A percentile compares a stretch with the other conserved stretches of the same genome.
phyloP scores from a whole-genome alignment of 371 early-diverging fungal genomes.

The Lichtheimia corymbifera region DNA sequence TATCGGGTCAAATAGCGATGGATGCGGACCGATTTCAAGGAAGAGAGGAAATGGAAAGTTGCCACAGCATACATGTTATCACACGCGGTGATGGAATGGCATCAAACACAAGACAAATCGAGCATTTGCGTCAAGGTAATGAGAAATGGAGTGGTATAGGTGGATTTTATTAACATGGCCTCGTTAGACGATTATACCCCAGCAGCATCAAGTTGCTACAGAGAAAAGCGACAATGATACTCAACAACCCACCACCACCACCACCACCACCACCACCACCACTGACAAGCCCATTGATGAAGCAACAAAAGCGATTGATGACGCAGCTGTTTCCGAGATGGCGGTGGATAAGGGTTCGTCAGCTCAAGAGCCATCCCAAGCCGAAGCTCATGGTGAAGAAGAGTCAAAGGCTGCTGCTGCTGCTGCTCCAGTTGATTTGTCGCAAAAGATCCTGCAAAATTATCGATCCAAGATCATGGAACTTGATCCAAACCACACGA shows the following conservation, averaged over 20 bases:
- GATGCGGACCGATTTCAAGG: conserved; percentile 84
- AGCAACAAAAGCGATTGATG: background rate
- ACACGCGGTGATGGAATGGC: conserved; percentile 83
- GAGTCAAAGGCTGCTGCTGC: background rate
- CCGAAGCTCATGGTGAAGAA: background rate
- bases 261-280: background rate
- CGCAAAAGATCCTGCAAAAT: conserved; percentile 11
- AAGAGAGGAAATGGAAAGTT: conserved; percentile 86
- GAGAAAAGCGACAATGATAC: conserved; percentile 24
- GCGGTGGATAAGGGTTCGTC: background rate
- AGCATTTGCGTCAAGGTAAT: conserved; percentile 66
- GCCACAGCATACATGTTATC: conserved; percentile 73
- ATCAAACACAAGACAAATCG: conserved; percentile 70
- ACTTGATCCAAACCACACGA: conserved; percentile 17
- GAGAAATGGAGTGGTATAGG: no score
- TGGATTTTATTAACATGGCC: no score
- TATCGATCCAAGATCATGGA: conserved; percentile 14
- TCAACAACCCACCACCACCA: background rate
- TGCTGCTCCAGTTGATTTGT: background rate
- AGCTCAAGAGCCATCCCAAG: background rate
- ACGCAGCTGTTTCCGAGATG: background rate
- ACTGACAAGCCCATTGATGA: background rate
- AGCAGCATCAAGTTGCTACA: conserved; percentile 6
- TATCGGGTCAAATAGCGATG: conserved; percentile 55
- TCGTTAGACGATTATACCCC: no score